These are phyloP conservation scores for Wickerhamiella spandovensis DNA, from an alignment of 805 yeast species.

Conservation along the genomic window DNA sequence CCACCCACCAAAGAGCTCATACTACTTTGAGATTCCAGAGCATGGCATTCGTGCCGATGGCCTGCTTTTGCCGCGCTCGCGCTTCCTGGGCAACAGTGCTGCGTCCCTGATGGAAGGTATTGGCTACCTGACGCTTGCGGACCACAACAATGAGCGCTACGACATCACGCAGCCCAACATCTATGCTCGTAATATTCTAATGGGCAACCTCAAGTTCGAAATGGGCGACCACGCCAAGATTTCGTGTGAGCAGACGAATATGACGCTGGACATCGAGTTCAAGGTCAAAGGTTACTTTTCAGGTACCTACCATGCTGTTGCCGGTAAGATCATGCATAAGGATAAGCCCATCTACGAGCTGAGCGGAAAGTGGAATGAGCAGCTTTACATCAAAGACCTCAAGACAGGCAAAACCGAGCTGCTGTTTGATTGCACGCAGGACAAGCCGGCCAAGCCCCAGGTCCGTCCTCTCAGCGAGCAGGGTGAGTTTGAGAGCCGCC, in stretches of 20 bases:
- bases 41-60: conserved; percentile 80
- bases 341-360: conserved; percentile 51
- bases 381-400: conserved; percentile 52
- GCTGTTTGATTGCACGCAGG: conserved; percentile 42
- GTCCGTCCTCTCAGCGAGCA: conserved; percentile 75
- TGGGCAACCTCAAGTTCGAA: conserved; percentile 82
- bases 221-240: conserved; percentile 85
- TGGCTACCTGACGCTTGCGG: conserved; percentile 56
- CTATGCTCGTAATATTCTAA: conserved; percentile 84
- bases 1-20: conserved; percentile 96
- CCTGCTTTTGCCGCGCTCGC: conserved; percentile 70
- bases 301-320: conserved; percentile 83
- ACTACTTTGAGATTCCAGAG: conserved; percentile 77
- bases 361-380: conserved; percentile 88
- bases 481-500: conserved; percentile 66
- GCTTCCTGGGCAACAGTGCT: conserved; percentile 86
- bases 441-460: conserved; percentile 39
- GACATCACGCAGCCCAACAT: conserved; percentile 89
- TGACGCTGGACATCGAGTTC: conserved; percentile 75
- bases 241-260: conserved; percentile 43
- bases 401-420: conserved; percentile 31
- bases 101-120: conserved; percentile 96
- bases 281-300: conserved; percentile 89
- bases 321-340: conserved; percentile 50
- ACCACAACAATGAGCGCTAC: conserved; percentile 42